Percentiles rank a stretch among this genome's conserved stretches.
phyloP scores from a whole-genome alignment of 768 basidiomycete genomes.

The Psilocybe sp. region DNA sequence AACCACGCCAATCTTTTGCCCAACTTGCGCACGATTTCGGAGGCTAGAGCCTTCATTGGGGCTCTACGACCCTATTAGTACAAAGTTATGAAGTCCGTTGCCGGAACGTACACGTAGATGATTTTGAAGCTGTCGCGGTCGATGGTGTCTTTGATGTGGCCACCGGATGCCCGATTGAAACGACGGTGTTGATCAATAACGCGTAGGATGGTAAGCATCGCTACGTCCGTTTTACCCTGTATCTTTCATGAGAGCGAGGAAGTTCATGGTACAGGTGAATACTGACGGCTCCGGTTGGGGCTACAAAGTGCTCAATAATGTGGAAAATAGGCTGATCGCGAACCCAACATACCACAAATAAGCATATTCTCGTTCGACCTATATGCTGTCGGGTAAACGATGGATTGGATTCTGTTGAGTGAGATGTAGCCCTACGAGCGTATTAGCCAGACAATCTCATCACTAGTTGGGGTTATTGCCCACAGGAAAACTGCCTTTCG shows the following conservation, averaged over 20 bases:
- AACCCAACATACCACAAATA: conserved; percentile 62
- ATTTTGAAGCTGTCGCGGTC: conserved; percentile 83
- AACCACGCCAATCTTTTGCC: conserved; percentile 90
- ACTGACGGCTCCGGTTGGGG: conserved; percentile 95
- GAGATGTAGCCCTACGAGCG: conserved; percentile 86
- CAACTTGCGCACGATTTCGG: conserved; percentile 92
- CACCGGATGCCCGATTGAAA: conserved; percentile 15
- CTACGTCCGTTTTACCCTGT: conserved; percentile 98
- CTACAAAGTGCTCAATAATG: conserved; percentile 34
- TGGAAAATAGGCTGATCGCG: neutral
- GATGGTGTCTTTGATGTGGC: conserved; percentile 48
- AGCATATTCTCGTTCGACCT: conserved; percentile 96
- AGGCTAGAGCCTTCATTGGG: conserved; percentile 97
- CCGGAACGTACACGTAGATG: conserved; percentile 79
- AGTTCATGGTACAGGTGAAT: neutral
- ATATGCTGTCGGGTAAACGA: conserved; percentile 91
- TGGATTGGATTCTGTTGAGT: conserved; percentile 93
- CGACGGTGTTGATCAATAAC: conserved; percentile 71
- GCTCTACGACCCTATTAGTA: conserved; percentile 48
- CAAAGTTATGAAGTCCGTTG: neutral
- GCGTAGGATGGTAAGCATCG: conserved; percentile 89
- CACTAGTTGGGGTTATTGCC: conserved; percentile 18
- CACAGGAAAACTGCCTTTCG: conserved; percentile 83
- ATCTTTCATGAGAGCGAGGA: conserved; percentile 10
- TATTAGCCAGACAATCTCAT: too few species aligned